phyloP scores from a whole-genome alignment of 345 rosid genomes.

The Eucalyptus regnans region DNA sequence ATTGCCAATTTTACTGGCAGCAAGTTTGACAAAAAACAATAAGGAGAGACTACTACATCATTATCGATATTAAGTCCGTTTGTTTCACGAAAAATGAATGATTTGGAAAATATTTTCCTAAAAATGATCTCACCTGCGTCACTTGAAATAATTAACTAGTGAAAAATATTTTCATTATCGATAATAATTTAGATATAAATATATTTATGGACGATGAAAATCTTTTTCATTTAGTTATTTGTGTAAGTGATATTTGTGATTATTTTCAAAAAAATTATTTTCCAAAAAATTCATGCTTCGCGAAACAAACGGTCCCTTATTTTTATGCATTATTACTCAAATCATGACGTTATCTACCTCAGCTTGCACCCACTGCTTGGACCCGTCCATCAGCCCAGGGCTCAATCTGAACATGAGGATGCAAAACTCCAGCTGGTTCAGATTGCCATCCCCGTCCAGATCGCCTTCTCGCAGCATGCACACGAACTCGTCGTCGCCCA shows the following conservation, averaged over 20 bases:
- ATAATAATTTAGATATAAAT: background rate
- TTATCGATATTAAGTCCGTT: background rate
- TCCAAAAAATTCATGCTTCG: background rate
- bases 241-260: background rate
- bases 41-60: background rate
- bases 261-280: background rate
- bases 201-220: background rate
- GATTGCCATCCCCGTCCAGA: slow-evolving; percentile 57
- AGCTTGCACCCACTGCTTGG: slow-evolving; percentile 9
- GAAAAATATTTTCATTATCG: background rate
- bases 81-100: background rate
- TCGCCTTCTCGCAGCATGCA: slow-evolving; percentile 62
- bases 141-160: background rate
- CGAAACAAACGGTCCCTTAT: background rate
- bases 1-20: background rate
- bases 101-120: background rate
- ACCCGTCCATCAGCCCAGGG: slow-evolving; percentile 34
- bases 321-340: background rate
- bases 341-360: background rate
- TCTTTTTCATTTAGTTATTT: background rate
- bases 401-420: slow-evolving; percentile 58
- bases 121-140: background rate
- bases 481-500: slow-evolving; percentile 45
- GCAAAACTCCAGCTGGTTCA: slow-evolving; percentile 58
- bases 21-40: background rate